Conservation (phyloP, 2,329 filamentous ascomycete genomes). For the Rachicladosporium sp. region DNA sequence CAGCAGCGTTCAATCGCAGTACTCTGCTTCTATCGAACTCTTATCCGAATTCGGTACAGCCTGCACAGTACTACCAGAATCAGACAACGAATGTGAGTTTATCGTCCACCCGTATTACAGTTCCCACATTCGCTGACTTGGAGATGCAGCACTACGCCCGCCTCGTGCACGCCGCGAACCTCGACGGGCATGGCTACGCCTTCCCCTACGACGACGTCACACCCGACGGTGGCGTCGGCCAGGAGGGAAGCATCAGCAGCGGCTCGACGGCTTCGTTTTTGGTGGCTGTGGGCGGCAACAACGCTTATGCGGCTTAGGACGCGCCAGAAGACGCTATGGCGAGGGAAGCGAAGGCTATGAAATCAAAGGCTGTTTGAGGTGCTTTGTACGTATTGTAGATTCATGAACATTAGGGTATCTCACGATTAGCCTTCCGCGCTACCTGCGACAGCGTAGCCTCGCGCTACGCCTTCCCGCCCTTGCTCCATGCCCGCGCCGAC, state of each 20-base stretch:
- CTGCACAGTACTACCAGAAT: constrained; percentile 19
- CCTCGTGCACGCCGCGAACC: constrained; percentile 30
- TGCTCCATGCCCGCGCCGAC: constrained; percentile 62
- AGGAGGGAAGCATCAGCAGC: constrained; percentile 23
- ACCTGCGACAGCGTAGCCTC: constrained; percentile 71
- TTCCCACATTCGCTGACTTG: constrained; percentile 4
- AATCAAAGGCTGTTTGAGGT: no score
- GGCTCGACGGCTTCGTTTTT: constrained; percentile 15
- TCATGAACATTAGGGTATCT: no score
- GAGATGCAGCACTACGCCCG: constrained; percentile 20
- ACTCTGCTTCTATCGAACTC: constrained; percentile 44
- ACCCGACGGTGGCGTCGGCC: constrained; percentile 36
- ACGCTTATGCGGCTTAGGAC: constrained; percentile 14
- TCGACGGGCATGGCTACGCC: constrained; percentile 50
- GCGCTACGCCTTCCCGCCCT: constrained; percentile 74
- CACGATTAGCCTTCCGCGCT: constrained; percentile 15
- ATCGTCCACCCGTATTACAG: not conserved
- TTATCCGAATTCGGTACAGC: constrained; percentile 22
- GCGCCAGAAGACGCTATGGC: not conserved
- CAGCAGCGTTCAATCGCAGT: constrained; percentile 63
- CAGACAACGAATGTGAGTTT: constrained; percentile 19
- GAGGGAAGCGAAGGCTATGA: no score
- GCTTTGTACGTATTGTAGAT: no score
- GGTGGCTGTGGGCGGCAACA: constrained; percentile 19
- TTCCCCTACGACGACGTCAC: constrained; percentile 60